Base-by-base conservation (phyloP, 2,329 filamentous ascomycete species). In the Calonectria pteridis region DNA sequence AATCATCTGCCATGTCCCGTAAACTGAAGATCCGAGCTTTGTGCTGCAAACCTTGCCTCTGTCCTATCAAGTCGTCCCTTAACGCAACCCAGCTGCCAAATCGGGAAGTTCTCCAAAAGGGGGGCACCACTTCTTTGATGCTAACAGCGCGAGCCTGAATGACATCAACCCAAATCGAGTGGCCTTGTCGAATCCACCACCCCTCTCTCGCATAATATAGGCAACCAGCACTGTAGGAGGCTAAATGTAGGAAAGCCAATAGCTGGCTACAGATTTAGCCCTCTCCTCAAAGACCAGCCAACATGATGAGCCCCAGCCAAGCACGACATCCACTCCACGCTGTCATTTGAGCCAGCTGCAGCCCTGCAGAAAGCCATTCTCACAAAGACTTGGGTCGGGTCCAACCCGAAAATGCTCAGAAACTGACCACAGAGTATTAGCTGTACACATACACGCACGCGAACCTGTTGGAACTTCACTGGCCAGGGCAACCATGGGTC, bases 41-140 rank as follows among this genome's bases (percentile, higher is more conserved):
- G n/a, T 23, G 33, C 33, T 18, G 31, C 33, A 16, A n/a, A 26
- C n/a, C 5, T 35, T 23, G 16, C 18, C 4, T 76, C 77, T 77
- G 70, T 74, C 77, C 73, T 78, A 73, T 77, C 77, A 50, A 72
- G 74, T 64, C 68, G 46, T 50, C 23, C 28, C 69, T 69, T 69
- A 31, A 72, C 74, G 65, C 67, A 49, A 29, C 6, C 23, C 26
- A 33, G 43, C 37, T 28, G 50, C 68, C 65, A 55, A 67, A 59
- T 58, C 51, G 23, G 59, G 68, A 66, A 49, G 26, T 50, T 62
- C n/a, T 33, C 26, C 67, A 66, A 73, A 77, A 50, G 68, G 75
- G 68, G 66, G n/a, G 13, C 26, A 37, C 35, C 31, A 16, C 33
- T 37, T n/a, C n/a, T n/a, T n/a, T 26, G n/a, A n/a, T 5, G 20